Evolutionary conservation across 2,329 filamentous ascomycete species (phyloP).

Genomic region (Trichoderma sp.): DNA sequence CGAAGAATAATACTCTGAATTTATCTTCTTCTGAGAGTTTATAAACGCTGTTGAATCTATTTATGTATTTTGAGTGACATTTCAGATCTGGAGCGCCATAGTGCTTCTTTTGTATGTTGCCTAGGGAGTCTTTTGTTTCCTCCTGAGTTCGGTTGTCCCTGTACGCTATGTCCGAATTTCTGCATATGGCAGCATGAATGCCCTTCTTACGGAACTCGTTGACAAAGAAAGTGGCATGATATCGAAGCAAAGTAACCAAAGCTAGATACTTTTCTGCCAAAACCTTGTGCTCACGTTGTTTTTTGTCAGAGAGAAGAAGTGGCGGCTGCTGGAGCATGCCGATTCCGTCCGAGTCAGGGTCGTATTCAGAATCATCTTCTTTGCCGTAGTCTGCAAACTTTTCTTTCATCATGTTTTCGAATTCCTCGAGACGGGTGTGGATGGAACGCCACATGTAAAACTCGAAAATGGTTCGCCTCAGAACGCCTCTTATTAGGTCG

Average conservation of each 20-base stretch:
- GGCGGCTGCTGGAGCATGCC: not conserved
- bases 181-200: conserved; percentile 26
- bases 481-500: not conserved
- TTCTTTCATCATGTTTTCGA: not conserved
- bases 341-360: not conserved
- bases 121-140: not conserved
- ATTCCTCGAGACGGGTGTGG: not conserved
- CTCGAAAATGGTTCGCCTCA: not conserved
- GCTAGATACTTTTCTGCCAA: not conserved
- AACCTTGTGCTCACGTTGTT: not conserved
- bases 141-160: not conserved
- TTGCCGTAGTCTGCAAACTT: not conserved
- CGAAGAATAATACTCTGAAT: not conserved
- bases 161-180: conserved; percentile 13
- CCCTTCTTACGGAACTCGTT: conserved; percentile 26
- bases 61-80: not conserved
- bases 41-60: not conserved
- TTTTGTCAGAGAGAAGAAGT: not conserved
- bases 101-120: not conserved
- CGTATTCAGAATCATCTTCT: not conserved
- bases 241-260: conserved; percentile 17
- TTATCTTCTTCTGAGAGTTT: not conserved
- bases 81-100: not conserved
- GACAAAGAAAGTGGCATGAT: conserved; percentile 23
- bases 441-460: not conserved